These are phyloP conservation scores for Trichoderma cornu-damae DNA, from an alignment of 2,329 filamentous ascomycete genomes.

Conservation along the genomic window DNA sequence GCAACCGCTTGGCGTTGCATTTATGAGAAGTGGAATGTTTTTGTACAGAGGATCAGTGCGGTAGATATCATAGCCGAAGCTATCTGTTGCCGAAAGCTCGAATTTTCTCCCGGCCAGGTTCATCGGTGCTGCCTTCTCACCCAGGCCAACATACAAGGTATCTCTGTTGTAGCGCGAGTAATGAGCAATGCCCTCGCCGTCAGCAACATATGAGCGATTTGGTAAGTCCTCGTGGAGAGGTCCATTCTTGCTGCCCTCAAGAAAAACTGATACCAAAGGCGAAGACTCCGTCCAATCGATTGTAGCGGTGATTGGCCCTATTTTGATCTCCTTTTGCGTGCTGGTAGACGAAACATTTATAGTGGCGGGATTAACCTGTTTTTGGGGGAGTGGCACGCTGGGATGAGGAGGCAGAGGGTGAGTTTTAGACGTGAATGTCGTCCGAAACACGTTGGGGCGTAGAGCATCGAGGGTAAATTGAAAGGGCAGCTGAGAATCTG, in stretches of 20 bases:
- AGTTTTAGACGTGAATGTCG: constrained; percentile 57
- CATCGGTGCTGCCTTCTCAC: constrained; percentile 70
- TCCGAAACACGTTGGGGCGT: constrained; percentile 59
- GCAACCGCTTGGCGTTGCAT: constrained; percentile 58
- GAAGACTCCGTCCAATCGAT: constrained; percentile 53
- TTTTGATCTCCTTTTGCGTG: constrained; percentile 39
- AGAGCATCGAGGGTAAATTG: constrained; percentile 60
- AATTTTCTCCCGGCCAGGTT: constrained; percentile 63
- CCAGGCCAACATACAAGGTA: constrained; percentile 63
- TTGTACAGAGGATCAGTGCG: constrained; percentile 70
- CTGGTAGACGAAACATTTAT: constrained; percentile 22
- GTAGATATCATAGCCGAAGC: constrained; percentile 68
- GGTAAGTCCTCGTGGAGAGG: constrained; percentile 59
- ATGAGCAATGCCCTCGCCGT: constrained; percentile 57
- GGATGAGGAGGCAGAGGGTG: constrained; percentile 63
- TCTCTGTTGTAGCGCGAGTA: constrained; percentile 59
- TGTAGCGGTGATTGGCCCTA: constrained; percentile 47
- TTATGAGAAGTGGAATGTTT: constrained; percentile 68
- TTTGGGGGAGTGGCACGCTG: constrained; percentile 45
- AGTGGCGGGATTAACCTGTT: constrained; percentile 25
- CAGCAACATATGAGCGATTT: constrained; percentile 60
- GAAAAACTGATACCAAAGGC: constrained; percentile 53
- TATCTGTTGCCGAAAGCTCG: constrained; percentile 62
- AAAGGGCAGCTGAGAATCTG: constrained; percentile 36
- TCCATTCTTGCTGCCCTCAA: constrained; percentile 38